Evolutionary conservation across 352 stramenopile genomes (phyloP), one percentile per base, ranked within the genome.

Genomic region (Phytophthora sojae): DNA sequence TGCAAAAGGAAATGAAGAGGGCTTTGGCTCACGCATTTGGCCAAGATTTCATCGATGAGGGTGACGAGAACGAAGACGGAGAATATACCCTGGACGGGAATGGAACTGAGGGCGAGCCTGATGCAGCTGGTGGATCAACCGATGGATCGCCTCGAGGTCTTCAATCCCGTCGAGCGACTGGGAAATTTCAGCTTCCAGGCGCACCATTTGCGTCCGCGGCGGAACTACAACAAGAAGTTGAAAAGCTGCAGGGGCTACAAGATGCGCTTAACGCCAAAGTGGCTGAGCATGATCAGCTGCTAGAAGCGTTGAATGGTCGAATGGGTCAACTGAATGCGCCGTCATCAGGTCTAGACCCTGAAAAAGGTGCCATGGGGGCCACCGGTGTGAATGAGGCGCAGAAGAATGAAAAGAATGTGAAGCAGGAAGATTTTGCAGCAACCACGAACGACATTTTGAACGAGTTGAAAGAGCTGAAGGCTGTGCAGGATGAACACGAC

Each of bases 401-500:
- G 19, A 32, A 5, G 53, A 61, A 50, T 29, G 21, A 25, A 8
- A 45, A 57, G 19, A 55, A 61, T 47, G 25, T 4, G 8, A 21
- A 59, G 39, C 23, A 67, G 0, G 51, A 67, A 21, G 64, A 77
- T 1, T 49, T 69, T 58, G 51, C n/a, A 58, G 37, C 49, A 15
- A 73, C 35, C n/a, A 65, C 52, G n/a, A 65, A 17, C 19, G 57
- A 32, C 3, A 67, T 93, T n/a, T 71, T 86, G 67, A 77, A 82
- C 12, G 76, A 86, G 17, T 53, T 93, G 26, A 82, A 85, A 37
- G 81, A 81, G 19, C 64, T 91, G 14, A 79, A 79, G 32, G 61
- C 67, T 26, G 69, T 81, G 11, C 82, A 92, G 32, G 72, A 81
- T 9, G 51, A 67, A 1, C 75, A 87, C 9, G 61, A 61, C 26